These are phyloP conservation scores for Triticum monococcum DNA, from an alignment of 176 grass and related monocot species.

Conservation along the genomic window DNA sequence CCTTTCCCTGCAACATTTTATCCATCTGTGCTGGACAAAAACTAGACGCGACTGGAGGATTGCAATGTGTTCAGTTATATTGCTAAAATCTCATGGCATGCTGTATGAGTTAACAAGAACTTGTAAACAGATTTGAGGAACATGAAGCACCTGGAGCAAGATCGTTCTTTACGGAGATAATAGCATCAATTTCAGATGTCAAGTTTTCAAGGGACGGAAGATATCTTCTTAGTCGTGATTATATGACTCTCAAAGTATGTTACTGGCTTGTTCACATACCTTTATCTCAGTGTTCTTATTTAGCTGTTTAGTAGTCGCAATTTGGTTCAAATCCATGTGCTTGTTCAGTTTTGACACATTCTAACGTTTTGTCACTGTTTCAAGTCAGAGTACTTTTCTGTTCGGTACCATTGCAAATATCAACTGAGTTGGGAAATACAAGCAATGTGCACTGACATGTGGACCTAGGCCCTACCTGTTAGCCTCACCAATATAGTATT, in stretches of 20 bases:
- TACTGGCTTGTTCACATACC: background rate
- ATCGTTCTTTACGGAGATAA: conserved; percentile 94
- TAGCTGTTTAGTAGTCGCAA: background rate
- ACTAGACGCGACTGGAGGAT: background rate
- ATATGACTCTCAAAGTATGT: conserved; percentile 94
- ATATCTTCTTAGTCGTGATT: conserved; percentile 92
- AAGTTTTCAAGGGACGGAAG: conserved; percentile 85
- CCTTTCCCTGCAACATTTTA: conserved; percentile 30
- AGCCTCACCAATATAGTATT: background rate
- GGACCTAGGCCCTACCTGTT: background rate
- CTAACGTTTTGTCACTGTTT: background rate
- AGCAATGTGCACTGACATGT: background rate
- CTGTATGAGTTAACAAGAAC: conserved; percentile 32
- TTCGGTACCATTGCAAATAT: background rate
- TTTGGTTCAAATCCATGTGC: conserved; percentile 3
- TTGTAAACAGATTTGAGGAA: conserved; percentile 76
- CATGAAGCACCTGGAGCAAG: conserved; percentile 78
- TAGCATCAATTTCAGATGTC: conserved; percentile 86
- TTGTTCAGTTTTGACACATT: background rate
- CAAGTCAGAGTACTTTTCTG: background rate
- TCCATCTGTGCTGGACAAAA: conserved; percentile 3
- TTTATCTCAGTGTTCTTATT: background rate
- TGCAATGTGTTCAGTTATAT: background rate
- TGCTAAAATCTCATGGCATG: conserved; percentile 4
- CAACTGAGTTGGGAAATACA: background rate